These are phyloP conservation scores for Cyberlindnera americana DNA, from an alignment of 805 yeast species.

Conservation along the genomic window DNA sequence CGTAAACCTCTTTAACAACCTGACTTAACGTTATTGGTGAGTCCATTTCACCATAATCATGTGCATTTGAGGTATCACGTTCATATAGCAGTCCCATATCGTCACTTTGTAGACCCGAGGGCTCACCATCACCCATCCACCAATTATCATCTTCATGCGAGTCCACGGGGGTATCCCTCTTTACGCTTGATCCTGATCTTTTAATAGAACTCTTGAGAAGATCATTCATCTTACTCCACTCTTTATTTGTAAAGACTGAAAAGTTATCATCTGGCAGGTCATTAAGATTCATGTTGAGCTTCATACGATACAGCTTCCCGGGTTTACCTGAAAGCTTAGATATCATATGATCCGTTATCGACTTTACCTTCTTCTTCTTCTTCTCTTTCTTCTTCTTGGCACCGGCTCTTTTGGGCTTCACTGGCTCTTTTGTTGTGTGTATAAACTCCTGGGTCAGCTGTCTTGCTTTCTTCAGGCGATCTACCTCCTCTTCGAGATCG, in stretches of 20 bases:
- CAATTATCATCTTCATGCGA: background rate
- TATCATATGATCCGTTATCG: constrained; percentile 13
- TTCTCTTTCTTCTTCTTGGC: constrained; percentile 2
- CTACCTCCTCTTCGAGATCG: constrained; percentile 16
- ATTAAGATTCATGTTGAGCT: too few species aligned
- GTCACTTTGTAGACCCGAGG: constrained; percentile 3
- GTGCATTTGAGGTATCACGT: background rate
- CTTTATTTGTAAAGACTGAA: constrained; percentile 8
- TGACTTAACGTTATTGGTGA: constrained; percentile 8
- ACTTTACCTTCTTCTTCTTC: background rate
- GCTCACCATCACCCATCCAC: constrained; percentile 11
- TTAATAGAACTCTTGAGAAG: too few species aligned
- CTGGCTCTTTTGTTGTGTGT: background rate
- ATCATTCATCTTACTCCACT: too few species aligned
- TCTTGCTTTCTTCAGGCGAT: background rate
- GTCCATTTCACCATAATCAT: background rate
- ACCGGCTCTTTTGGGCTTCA: too few species aligned
- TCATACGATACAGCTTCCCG: constrained; percentile 8
- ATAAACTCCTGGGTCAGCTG: too few species aligned
- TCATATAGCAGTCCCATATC: constrained; percentile 1
- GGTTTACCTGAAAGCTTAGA: constrained; percentile 17
- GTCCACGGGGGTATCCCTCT: too few species aligned
- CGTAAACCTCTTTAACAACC: background rate
- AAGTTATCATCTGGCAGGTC: too few species aligned
- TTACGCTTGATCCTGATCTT: too few species aligned